phyloP scores from a whole-genome alignment of 1,284 basidiomycete species.

The Phellinidium pouzarii region DNA sequence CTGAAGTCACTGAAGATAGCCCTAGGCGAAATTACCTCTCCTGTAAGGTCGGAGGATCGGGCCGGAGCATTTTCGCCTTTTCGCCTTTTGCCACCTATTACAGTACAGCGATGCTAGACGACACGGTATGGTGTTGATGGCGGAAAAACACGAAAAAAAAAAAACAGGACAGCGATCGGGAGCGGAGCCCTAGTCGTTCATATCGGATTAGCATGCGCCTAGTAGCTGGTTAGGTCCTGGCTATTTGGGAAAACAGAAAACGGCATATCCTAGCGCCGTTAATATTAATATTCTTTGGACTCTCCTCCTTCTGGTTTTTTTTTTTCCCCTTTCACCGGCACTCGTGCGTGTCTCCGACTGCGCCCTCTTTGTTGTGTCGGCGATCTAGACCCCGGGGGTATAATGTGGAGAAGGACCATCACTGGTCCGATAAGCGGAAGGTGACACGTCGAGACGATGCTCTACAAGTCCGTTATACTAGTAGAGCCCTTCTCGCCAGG shows the following conservation, averaged over 20 bases:
- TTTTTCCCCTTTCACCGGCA: background rate
- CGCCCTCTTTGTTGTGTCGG: background rate
- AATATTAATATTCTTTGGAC: background rate
- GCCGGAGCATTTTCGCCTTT: too few species aligned
- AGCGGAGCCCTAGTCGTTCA: background rate
- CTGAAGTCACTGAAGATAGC: too few species aligned
- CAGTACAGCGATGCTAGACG: background rate
- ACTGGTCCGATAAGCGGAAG: background rate
- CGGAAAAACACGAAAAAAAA: background rate
- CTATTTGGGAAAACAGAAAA: conserved; percentile 6
- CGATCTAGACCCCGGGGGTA: background rate
- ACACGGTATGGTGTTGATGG: too few species aligned
- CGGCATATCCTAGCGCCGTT: background rate
- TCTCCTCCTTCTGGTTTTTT: too few species aligned
- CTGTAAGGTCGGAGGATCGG: too few species aligned
- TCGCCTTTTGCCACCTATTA: background rate
- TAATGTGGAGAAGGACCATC: too few species aligned
- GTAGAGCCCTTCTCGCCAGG: too few species aligned
- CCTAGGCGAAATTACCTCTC: too few species aligned
- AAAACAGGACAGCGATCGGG: background rate
- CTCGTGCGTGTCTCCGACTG: too few species aligned
- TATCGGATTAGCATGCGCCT: conserved; percentile 19
- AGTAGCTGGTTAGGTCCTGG: conserved; percentile 4
- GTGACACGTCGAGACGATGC: background rate
- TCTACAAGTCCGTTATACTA: too few species aligned